Percentiles rank a stretch among this genome's conserved stretches.
Conservation (phyloP, 1,284 basidiomycete species). For the Naganishia cerealis region DNA sequence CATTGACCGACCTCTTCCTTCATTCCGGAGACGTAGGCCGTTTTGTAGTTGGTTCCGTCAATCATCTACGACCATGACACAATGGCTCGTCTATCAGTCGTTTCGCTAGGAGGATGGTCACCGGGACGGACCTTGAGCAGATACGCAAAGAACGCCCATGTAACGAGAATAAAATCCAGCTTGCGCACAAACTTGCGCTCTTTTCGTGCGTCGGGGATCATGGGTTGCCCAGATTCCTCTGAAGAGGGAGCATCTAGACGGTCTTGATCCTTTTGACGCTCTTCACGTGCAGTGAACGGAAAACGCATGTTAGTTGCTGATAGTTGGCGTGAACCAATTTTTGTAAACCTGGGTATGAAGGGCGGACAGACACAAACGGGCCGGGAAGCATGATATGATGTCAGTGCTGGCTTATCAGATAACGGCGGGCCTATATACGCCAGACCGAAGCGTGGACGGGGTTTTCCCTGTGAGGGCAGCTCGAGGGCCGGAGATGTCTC, state of each 20-base stretch:
- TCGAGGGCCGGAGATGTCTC: no score
- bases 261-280: not conserved
- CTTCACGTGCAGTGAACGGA: not conserved
- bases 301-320: not conserved
- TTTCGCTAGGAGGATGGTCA: not conserved
- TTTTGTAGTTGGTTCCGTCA: constrained; percentile 41
- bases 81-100: constrained; percentile 20
- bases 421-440: no score
- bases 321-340: not conserved
- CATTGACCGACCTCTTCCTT: constrained; percentile 61
- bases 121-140: constrained; percentile 12
- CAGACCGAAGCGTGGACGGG: no score
- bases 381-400: no score
- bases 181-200: constrained; percentile 42
- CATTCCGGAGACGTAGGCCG: constrained; percentile 69
- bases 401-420: no score
- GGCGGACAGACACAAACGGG: no score
- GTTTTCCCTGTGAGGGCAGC: no score
- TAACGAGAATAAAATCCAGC: constrained; percentile 45
- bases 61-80: constrained; percentile 41
- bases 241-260: not conserved
- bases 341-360: no score
- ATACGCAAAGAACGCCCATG: constrained; percentile 40
- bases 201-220: constrained; percentile 34
- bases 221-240: not conserved